Base-by-base conservation (phyloP, 495 filamentous ascomycete species). In the Bacidia gigantensis region DNA sequence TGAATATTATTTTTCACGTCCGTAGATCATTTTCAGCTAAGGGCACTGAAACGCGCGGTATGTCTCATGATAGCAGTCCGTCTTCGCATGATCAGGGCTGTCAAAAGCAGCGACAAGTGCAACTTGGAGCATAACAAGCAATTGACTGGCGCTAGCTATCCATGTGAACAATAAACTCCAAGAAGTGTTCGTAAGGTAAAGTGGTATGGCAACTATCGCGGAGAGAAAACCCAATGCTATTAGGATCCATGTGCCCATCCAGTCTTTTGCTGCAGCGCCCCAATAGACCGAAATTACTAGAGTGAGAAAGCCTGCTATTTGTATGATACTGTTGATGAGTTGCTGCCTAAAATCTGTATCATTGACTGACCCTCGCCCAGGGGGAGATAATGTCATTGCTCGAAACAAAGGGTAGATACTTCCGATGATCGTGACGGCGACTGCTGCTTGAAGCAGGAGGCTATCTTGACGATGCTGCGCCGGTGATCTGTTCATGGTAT, bases 91-190 rank as follows among this genome's bases (percentile, higher is more conserved):
- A 11, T 20, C 43, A 9, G 9, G 14, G 9, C 20, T 9, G 11
- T 23, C 10, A 46, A 46, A 46, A 46, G 43, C 21, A 46, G 43
- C 43, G 11, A 46, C 43, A 11, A 46, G 43, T 11, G 43, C 43
- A 46, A 46, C 43, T 18, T 46, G 43, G 10, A 46, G 18, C 9
- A 46, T 18, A 23, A 46, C 43, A n/a, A 46, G 43, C 43, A 46
- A 46, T 20, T 46, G 43, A 23, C 14, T 10, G 14, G 10, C 11
- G 10, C 10, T 9, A 10, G 14, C 43, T 23, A 46, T 9, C 43
- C 43, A 46, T n/a, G 43, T 10, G 10, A 46, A 20, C 10, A 46
- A 46, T 10, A 18, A 9, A 18, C 43, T 46, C 43, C 43, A 46
- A 11, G 43, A 46, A 9, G 43, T n/a, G 21, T 9, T 18, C 43